A percentile compares a stretch with the other conserved stretches of the same genome.
Conservation (phyloP, 169 alveolate genomes). For the Plasmodium billcollinsi region DNA sequence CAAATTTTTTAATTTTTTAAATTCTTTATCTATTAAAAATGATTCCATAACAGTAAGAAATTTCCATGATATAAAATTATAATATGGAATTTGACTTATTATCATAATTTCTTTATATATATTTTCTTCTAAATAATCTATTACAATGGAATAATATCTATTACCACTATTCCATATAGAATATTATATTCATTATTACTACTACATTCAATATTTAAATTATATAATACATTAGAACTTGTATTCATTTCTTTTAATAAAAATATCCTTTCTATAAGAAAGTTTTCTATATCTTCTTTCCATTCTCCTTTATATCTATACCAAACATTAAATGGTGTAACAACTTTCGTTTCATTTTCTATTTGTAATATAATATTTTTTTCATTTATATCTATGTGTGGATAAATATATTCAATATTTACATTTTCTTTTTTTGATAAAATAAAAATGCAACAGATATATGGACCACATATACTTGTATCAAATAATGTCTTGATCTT, state of each 20-base stretch:
- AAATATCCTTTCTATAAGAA: conserved; percentile 51
- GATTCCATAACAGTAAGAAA: conserved; percentile 19
- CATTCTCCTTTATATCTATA: conserved; percentile 65
- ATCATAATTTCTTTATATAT: conserved; percentile 42
- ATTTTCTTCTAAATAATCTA: conserved; percentile 49
- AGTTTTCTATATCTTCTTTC: conserved; percentile 54
- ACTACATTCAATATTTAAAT: conserved; percentile 18
- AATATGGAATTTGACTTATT: conserved; percentile 59
- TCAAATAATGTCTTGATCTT: conserved; percentile 41
- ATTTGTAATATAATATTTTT: conserved; percentile 14
- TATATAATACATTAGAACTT: conserved; percentile 6
- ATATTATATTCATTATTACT: conserved; percentile 56
- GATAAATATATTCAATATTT: conserved; percentile 57
- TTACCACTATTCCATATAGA: conserved; percentile 63
- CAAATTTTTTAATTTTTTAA: conserved; percentile 13
- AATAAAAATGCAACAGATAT: conserved; percentile 52
- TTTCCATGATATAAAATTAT: conserved; percentile 24
- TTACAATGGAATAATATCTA: conserved; percentile 41
- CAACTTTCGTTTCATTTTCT: conserved; percentile 9
- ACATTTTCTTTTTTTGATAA: conserved; percentile 45
- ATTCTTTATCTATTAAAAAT: neutral
- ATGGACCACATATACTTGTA: conserved; percentile 41
- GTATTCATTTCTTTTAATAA: conserved; percentile 49
- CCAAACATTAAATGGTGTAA: conserved; percentile 74
- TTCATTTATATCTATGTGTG: conserved; percentile 40